Evolutionary conservation across 2,329 filamentous ascomycete species (phyloP).

Genomic region (Byssochlamys sp.): DNA sequence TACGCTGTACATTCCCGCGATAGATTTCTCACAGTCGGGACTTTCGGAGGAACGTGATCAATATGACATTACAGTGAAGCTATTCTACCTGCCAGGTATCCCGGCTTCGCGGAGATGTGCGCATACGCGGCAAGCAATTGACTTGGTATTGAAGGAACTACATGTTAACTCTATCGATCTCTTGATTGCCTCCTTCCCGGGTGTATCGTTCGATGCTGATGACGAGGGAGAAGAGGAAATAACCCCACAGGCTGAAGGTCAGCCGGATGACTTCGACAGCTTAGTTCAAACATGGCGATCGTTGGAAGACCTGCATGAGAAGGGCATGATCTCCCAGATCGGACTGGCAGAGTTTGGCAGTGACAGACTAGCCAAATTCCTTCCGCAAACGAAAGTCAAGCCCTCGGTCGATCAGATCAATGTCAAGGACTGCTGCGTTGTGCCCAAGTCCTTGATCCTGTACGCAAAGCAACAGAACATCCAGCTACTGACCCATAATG

Average conservation of each 20-base stretch:
- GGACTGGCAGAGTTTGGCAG: conserved; percentile 88
- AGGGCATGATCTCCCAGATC: conserved; percentile 63
- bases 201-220: conserved; percentile 84
- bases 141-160: conserved; percentile 70
- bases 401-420: conserved; percentile 94
- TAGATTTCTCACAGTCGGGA: conserved; percentile 61
- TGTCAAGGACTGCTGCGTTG: conserved; percentile 86
- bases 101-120: conserved; percentile 54
- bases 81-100: conserved; percentile 78
- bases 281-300: conserved; percentile 59
- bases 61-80: conserved; percentile 90
- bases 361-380: conserved; percentile 67
- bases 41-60: conserved; percentile 70
- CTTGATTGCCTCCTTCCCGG: conserved; percentile 85
- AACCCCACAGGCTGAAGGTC: conserved; percentile 15
- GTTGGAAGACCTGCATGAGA: conserved; percentile 61
- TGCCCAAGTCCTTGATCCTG: conserved; percentile 74
- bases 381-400: conserved; percentile 59
- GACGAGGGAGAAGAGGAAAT: conserved; percentile 62
- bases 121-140: conserved; percentile 68
- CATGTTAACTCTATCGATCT: conserved; percentile 69
- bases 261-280: conserved; percentile 47
- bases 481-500: conserved; percentile 84
- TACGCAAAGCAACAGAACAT: conserved; percentile 77
- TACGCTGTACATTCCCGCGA: conserved; percentile 65